Base-by-base conservation (phyloP, 2,329 filamentous ascomycete species). In the Botrytis tulipae region DNA sequence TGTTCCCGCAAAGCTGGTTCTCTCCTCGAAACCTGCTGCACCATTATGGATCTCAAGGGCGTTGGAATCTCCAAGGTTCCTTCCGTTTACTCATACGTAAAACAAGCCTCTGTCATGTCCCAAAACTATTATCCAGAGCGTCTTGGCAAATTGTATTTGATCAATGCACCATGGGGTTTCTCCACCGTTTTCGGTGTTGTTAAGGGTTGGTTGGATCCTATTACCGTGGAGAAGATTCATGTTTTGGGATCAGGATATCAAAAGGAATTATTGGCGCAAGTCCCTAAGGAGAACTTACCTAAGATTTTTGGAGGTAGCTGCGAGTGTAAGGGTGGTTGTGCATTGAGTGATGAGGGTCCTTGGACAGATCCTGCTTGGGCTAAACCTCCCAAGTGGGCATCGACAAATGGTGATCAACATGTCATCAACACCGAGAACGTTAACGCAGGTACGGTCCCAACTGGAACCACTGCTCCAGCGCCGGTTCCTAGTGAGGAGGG, bases 101-200 rank as follows among this genome's bases (percentile, higher is more conserved):
- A 90, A 80, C 89, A 92, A 82, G 94, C 94, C 63, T 96, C 94
- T 48, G 91, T 86, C 82, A 93, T 99, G 84, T 97, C 93, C 77
- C 96, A 98, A 85, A 97, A 98, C 89, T 97, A 98, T 90, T 99
- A 99, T 86, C 96, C 96, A 12, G 96, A 99, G 88, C 93, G 96
- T 74, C 88, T 99, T 74, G 96, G 96, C 81, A 95, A 94, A 84
- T 88, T 99, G 82, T 99, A 97, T 88, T 86, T 99, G 79, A 98
- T 99, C 90, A 99, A 99, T 85, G 93, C 95, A 4, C 94, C 94
- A 32, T 98, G 95, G 95, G 95, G 95, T 40, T 98, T 98, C 87
- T 91, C 91, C 75, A 88, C 88, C 78, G 92, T 94, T 76, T 99
- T 96, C 88, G 87, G 85, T 82, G 88, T 97, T 73, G 89, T 98